Conservation (phyloP, 768 basidiomycete genomes). For the Pisolithus marmoratus region DNA sequence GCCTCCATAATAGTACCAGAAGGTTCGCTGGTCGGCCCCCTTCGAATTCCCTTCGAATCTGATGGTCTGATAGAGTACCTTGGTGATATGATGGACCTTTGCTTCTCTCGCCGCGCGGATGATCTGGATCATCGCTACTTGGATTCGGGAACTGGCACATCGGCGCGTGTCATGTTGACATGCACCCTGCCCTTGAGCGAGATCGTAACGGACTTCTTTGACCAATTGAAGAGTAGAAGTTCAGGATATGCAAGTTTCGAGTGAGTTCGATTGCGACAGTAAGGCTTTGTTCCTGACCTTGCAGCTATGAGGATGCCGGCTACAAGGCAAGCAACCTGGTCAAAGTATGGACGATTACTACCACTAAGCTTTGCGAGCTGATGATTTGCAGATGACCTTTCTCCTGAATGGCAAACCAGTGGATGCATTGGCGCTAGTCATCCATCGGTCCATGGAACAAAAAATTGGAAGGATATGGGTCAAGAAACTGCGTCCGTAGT, state of each 20-base stretch:
- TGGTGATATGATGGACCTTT: constrained; percentile 95
- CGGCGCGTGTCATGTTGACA: constrained; percentile 69
- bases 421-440: constrained; percentile 89
- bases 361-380: too few species aligned
- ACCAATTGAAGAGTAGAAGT: constrained; percentile 87
- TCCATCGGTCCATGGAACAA: constrained; percentile 77
- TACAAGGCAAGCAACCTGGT: constrained; percentile 76
- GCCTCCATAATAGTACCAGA: constrained; percentile 94
- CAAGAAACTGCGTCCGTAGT: constrained; percentile 77
- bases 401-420: constrained; percentile 84
- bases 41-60: background rate
- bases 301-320: constrained; percentile 91
- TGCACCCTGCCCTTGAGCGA: constrained; percentile 86
- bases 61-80: constrained; percentile 61
- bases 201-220: constrained; percentile 94
- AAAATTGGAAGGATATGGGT: constrained; percentile 79
- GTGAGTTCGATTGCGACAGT: constrained; percentile 39
- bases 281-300: constrained; percentile 3
- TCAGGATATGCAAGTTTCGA: constrained; percentile 92
- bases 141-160: constrained; percentile 40
- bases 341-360: constrained; percentile 48
- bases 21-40: constrained; percentile 40
- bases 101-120: constrained; percentile 78
- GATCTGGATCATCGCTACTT: constrained; percentile 82
- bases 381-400: constrained; percentile 68